Evolutionary conservation across 495 filamentous ascomycete species (phyloP).

Genomic region (Chaetomidium leptoderma): DNA sequence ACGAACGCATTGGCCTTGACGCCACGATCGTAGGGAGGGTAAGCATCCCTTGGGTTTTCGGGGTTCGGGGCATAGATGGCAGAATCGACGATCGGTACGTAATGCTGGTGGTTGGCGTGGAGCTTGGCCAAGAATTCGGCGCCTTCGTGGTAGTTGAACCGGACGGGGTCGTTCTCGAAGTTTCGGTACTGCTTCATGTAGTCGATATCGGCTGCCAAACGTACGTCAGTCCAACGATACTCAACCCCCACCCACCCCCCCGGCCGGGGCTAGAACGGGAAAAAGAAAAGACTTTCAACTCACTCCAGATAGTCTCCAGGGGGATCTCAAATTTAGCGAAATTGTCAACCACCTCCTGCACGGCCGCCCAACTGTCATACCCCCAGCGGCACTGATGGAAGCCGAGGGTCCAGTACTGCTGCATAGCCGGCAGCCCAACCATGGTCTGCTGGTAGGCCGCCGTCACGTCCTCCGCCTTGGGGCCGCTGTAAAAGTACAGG

Average conservation of each 20-base stretch:
- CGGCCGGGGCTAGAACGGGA: not conserved
- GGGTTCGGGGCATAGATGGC: conserved; percentile 77
- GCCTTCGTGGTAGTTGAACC: conserved; percentile 61
- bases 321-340: conserved; percentile 70
- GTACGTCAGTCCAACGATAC: not conserved
- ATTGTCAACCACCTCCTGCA: conserved; percentile 73
- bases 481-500: conserved; percentile 77
- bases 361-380: conserved; percentile 67
- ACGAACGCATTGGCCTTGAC: conserved; percentile 62
- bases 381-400: conserved; percentile 85
- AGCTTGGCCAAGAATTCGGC: conserved; percentile 61
- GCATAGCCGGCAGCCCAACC: conserved; percentile 71
- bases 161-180: conserved; percentile 68
- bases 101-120: conserved; percentile 66
- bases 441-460: conserved; percentile 66
- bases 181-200: conserved; percentile 68
- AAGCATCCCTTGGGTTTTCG: conserved; percentile 63
- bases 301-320: conserved; percentile 71
- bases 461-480: conserved; percentile 64
- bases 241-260: conserved; percentile 20
- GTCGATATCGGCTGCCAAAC: conserved; percentile 67
- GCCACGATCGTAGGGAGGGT: conserved; percentile 65
- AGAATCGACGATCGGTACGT: conserved; percentile 79
- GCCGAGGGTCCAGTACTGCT: conserved; percentile 84
- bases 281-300: not conserved